phyloP scores from a whole-genome alignment of 106 monocot genomes.

The Chionographis japonica region DNA sequence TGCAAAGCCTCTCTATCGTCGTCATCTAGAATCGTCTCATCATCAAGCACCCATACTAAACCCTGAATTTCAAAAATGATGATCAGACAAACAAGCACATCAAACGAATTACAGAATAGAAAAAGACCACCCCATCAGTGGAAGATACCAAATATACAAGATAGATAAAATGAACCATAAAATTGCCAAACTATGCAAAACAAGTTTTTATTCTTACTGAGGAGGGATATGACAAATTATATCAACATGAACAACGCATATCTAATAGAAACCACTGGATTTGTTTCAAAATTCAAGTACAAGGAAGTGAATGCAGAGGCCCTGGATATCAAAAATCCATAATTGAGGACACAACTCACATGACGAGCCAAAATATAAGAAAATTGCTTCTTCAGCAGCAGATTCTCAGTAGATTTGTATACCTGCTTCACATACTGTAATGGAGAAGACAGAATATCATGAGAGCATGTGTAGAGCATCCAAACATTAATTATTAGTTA shows the following conservation, averaged over 20 bases:
- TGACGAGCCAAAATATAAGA: conserved; percentile 89
- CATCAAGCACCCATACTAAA: conserved; percentile 68
- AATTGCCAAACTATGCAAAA: too few relatives aligned
- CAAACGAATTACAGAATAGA: too few relatives aligned
- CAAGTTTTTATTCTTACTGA: too few relatives aligned
- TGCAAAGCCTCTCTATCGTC: conserved; percentile 73
- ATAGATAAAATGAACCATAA: too few relatives aligned
- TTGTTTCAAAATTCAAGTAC: background rate
- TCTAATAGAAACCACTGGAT: too few relatives aligned
- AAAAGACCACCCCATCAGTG: background rate
- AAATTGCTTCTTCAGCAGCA: conserved; percentile 91
- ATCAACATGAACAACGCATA: too few relatives aligned
- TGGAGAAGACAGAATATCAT: background rate
- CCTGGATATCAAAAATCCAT: background rate
- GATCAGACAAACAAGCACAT: too few relatives aligned
- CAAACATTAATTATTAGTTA: background rate
- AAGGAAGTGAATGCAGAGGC: too few relatives aligned
- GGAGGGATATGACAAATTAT: too few relatives aligned
- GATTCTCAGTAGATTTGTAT: conserved; percentile 60
- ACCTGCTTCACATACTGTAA: conserved; percentile 88
- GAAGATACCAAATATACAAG: too few relatives aligned
- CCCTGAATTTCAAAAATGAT: conserved; percentile 40
- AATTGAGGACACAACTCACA: conserved; percentile 44
- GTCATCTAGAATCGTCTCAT: conserved; percentile 74
- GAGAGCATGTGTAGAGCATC: conserved; percentile 1